These are phyloP conservation scores for Picea sitchensis DNA, from an alignment of 75 land plant genomes.

Conservation along the genomic window DNA sequence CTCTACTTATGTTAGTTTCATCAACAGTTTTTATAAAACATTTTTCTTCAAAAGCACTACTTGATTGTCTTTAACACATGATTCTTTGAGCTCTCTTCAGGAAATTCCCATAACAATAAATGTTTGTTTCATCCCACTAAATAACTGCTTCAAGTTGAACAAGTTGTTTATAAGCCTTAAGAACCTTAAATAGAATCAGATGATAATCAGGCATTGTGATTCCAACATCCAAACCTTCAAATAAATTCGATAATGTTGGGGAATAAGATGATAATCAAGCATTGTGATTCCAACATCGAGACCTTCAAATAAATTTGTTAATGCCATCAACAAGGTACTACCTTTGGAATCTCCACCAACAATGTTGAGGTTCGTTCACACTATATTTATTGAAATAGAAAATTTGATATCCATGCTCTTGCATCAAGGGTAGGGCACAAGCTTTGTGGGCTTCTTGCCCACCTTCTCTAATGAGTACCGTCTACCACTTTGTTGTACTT, in stretches of 20 bases:
- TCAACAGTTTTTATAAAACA: not conserved
- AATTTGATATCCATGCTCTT: no score
- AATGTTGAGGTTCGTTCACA: no score
- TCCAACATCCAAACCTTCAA: conserved; percentile 23
- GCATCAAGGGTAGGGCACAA: no score
- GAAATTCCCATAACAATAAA: conserved; percentile 85
- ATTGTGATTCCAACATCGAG: conserved; percentile 22
- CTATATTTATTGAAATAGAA: no score
- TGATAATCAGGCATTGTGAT: conserved; percentile 66
- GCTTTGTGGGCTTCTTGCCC: no score
- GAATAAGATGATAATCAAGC: conserved; percentile 81
- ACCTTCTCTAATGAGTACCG: no score
- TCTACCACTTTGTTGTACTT: no score
- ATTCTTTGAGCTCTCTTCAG: conserved; percentile 55
- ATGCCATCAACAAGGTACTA: no score
- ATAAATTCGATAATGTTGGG: conserved; percentile 6
- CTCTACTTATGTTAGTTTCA: not conserved
- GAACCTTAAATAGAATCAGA: conserved; percentile 67
- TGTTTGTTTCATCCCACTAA: conserved; percentile 95
- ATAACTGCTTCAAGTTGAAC: conserved; percentile 87
- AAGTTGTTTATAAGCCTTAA: conserved; percentile 78
- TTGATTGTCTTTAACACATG: conserved; percentile 12
- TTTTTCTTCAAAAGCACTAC: conserved; percentile 7
- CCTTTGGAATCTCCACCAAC: no score
- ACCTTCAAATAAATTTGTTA: conserved; percentile 17